Percentiles rank a stretch among this genome's conserved stretches.
These are phyloP conservation scores for Clavispora santaluciae DNA, from an alignment of 805 yeast species.

Conservation along the genomic window DNA sequence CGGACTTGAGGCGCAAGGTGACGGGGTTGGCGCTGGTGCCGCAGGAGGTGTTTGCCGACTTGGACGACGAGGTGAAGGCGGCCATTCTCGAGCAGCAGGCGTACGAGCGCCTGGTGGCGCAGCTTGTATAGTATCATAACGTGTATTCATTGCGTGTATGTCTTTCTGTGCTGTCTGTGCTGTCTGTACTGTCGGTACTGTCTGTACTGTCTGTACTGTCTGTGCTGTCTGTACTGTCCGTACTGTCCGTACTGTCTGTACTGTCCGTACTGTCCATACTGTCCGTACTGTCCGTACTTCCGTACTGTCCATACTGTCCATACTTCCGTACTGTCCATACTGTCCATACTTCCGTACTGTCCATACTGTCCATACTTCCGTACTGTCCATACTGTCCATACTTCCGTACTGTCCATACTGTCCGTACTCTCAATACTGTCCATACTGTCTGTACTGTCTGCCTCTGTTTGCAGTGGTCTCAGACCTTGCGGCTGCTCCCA, in stretches of 20 bases:
- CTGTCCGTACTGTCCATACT: background rate
- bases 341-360: no score
- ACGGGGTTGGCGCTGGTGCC: constrained; percentile 68
- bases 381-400: background rate
- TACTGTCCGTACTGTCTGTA: background rate
- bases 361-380: background rate
- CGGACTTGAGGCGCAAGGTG: constrained; percentile 44
- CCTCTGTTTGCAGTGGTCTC: no score
- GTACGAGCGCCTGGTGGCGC: constrained; percentile 31
- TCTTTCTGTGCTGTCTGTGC: background rate
- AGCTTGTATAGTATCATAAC: background rate
- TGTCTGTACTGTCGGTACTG: background rate
- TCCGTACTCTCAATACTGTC: background rate
- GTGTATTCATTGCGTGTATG: background rate
- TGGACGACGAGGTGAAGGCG: constrained; percentile 45
- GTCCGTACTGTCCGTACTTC: background rate
- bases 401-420: background rate
- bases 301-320: background rate
- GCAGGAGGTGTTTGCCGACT: constrained; percentile 50
- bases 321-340: background rate
- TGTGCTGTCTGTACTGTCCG: background rate
- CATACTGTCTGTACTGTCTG: background rate
- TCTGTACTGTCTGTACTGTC: background rate
- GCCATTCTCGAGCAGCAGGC: constrained; percentile 63
- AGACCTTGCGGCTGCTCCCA: no score